These are phyloP conservation scores for Dacryopinax spathularia DNA, from an alignment of 768 basidiomycete genomes.

Conservation along the genomic window DNA sequence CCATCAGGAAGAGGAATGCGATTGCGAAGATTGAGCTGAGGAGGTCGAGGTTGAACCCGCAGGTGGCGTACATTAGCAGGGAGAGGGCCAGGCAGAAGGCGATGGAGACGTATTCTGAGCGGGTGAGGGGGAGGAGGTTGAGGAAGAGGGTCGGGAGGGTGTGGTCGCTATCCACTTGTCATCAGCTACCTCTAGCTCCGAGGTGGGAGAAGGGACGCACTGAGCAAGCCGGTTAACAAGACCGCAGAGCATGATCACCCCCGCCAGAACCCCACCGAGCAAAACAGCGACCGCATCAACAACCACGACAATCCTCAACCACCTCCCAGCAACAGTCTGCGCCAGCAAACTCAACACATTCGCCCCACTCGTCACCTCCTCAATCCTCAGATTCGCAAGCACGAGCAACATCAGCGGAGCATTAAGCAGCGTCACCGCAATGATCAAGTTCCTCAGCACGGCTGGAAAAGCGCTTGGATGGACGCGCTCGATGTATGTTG, in stretches of 20 bases:
- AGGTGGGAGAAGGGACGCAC: constrained; percentile 5
- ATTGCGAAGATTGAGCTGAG: constrained; percentile 42
- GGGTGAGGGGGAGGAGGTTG: constrained; percentile 34
- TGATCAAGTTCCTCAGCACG: constrained; percentile 52
- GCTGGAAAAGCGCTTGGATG: constrained; percentile 40
- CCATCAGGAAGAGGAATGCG: constrained; percentile 52
- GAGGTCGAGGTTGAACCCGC: constrained; percentile 37
- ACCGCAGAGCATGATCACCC: constrained; percentile 28
- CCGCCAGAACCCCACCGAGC: constrained; percentile 57
- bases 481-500: constrained; percentile 51
- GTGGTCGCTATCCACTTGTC: constrained; percentile 30
- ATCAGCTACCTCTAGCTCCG: neutral
- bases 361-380: constrained; percentile 33
- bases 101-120: constrained; percentile 40
- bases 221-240: constrained; percentile 42
- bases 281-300: constrained; percentile 58
- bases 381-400: constrained; percentile 43
- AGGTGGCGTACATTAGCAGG: constrained; percentile 41
- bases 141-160: constrained; percentile 44
- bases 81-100: constrained; percentile 37
- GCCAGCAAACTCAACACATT: constrained; percentile 57
- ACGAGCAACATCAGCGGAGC: constrained; percentile 44
- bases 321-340: constrained; percentile 40
- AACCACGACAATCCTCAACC: constrained; percentile 49
- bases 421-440: constrained; percentile 44